phyloP scores from a whole-genome alignment of 2,329 filamentous ascomycete genomes.

The Sporothrix brasiliensis region DNA sequence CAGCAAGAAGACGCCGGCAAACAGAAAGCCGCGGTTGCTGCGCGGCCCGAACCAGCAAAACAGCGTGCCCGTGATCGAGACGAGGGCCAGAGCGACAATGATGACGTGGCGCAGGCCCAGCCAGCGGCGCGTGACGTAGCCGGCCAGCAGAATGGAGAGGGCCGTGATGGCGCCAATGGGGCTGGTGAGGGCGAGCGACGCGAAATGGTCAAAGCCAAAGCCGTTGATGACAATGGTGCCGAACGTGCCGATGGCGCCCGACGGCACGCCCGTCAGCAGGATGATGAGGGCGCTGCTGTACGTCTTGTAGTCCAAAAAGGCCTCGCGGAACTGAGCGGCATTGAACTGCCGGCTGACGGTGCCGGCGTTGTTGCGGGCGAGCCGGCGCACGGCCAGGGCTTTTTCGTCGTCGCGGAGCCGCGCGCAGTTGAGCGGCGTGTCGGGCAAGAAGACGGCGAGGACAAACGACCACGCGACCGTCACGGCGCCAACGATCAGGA shows the following conservation, averaged over 20 bases:
- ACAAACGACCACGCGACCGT: conserved; percentile 27
- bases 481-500: conserved; percentile 27
- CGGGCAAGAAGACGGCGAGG: conserved; percentile 28
- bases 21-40: conserved; percentile 23
- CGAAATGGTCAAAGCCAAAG: conserved; percentile 50
- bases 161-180: conserved; percentile 30
- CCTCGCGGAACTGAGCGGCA: conserved; percentile 27
- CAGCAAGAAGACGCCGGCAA: conserved; percentile 25
- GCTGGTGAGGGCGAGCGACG: conserved; percentile 42
- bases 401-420: conserved; percentile 18
- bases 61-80: conserved; percentile 24
- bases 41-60: conserved; percentile 27
- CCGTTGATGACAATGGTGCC: conserved; percentile 51
- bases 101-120: conserved; percentile 19
- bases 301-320: conserved; percentile 28
- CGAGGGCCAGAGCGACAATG: conserved; percentile 10
- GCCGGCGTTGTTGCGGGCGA: conserved; percentile 28
- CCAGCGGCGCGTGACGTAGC: conserved; percentile 25
- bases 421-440: conserved; percentile 22
- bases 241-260: conserved; percentile 43
- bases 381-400: conserved; percentile 23
- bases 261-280: conserved; percentile 28
- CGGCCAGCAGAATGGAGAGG: conserved; percentile 24
- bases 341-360: conserved; percentile 27
- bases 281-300: conserved; percentile 26